These are phyloP conservation scores for Mucor piriformis DNA, from an alignment of 371 early-diverging fungal species.

Conservation along the genomic window DNA sequence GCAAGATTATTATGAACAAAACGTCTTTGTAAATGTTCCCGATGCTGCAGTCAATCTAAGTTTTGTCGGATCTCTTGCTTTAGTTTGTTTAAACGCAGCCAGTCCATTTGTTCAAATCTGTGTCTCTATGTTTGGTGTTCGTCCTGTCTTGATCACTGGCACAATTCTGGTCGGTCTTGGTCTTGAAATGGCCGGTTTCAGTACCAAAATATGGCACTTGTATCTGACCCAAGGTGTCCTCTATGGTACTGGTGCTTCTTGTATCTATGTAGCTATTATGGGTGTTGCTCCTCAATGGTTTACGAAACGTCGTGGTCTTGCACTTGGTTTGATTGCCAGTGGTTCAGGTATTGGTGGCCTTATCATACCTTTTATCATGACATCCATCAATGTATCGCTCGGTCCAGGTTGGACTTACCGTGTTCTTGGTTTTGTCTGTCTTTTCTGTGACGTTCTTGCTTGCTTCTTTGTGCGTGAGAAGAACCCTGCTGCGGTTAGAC, in stretches of 20 bases:
- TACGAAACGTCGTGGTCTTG: slow-evolving; percentile 65
- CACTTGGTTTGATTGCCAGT: slow-evolving; percentile 73
- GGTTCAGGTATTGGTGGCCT: slow-evolving; percentile 84
- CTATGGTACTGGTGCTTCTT: slow-evolving; percentile 66
- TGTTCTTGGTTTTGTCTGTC: slow-evolving; percentile 54
- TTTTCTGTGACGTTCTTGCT: slow-evolving; percentile 39
- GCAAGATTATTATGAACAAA: slow-evolving; percentile 30
- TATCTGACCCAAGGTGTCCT: slow-evolving; percentile 72
- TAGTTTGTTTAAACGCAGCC: slow-evolving; percentile 25
- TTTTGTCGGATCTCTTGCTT: slow-evolving; percentile 39
- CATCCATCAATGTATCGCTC: slow-evolving; percentile 52
- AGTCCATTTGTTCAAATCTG: slow-evolving; percentile 36
- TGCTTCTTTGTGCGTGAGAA: slow-evolving; percentile 43
- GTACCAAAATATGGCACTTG: slow-evolving; percentile 61
- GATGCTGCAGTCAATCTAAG: slow-evolving; percentile 21
- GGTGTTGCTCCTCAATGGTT: slow-evolving; percentile 82
- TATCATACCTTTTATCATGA: slow-evolving; percentile 66
- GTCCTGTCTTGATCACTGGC: slow-evolving; percentile 29
- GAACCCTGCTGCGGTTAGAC: slow-evolving; percentile 18
- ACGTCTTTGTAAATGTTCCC: slow-evolving; percentile 1
- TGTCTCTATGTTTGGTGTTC: slow-evolving; percentile 23
- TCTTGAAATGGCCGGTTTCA: slow-evolving; percentile 34
- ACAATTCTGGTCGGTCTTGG: slow-evolving; percentile 27
- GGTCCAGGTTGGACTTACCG: slow-evolving; percentile 65
- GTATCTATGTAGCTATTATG: slow-evolving; percentile 46